Conservation (phyloP, 768 basidiomycete species). For the Pleurotus cornucopiae region DNA sequence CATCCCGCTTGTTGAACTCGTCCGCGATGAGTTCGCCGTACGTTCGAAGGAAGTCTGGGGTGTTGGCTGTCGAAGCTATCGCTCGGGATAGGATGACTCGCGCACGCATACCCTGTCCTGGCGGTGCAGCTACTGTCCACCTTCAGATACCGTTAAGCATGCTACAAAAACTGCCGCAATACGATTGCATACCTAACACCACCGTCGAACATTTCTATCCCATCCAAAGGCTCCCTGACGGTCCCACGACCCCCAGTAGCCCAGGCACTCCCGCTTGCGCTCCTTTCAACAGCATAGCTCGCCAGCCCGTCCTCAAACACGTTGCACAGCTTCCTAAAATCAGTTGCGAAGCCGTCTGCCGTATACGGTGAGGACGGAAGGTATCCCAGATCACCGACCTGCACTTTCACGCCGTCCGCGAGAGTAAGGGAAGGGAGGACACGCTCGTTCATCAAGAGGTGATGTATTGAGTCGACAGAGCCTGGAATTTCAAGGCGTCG, state of each 20-base stretch:
- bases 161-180: neutral
- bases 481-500: neutral
- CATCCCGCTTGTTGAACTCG: neutral
- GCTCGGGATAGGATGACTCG: neutral
- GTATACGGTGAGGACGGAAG: neutral
- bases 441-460: neutral
- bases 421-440: neutral
- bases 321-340: constrained; percentile 3
- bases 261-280: neutral
- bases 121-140: neutral
- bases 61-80: neutral
- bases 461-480: neutral
- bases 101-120: neutral
- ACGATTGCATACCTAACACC: neutral
- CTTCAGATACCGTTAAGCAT: neutral
- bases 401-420: neutral
- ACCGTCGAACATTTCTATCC: neutral
- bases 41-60: neutral
- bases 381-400: neutral
- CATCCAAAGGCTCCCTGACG: neutral
- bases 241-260: neutral
- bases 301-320: neutral
- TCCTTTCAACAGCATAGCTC: neutral
- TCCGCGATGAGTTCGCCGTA: neutral
- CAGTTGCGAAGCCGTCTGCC: neutral